Base-by-base conservation (phyloP, 2,329 filamentous ascomycete genomes). In the Botrytis cinerea region DNA sequence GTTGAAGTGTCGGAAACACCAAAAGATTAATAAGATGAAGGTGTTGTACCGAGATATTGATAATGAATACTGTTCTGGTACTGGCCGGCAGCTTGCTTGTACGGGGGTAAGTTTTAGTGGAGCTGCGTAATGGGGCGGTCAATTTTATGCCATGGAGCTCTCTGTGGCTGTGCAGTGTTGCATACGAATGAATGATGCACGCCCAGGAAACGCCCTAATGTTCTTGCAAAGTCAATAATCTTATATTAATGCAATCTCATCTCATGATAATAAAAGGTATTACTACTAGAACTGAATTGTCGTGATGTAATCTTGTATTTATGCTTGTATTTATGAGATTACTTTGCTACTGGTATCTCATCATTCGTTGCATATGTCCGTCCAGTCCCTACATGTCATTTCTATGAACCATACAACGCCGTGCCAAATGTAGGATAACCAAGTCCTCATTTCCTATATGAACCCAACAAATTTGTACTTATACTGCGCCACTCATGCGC, bases 121-220 rank as follows among this genome's bases (percentile, higher is more conserved):
- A 76, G 75, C 74, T 77, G 74, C 76, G 75, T 76, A 77, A 77
- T 77, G 75, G 73, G 74, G 75, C 76, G 75, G 46, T 10, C 38
- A 57, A 22, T 43, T 63, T 63, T 7, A 54, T 68, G 35, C 46
- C 22, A 25, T 54, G 63, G 22, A 35, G n/a, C 35, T 54, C 32
- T 25, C 9, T 9, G 64, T 67, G 46, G 64, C 64, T 68, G 66
- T 68, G 66, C n/a, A 28, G 35, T 54, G 25, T 54, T 57, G 51
- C n/a, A 57, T 57, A 57, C 51, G 51, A 57, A 57, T 57, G n/a
- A 28, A 43, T n/a, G 45, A 48, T 51, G 32, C 28, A 48, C 22
- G 20, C 12, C 46, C 46, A 43, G 46, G 7, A 48, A 38, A 38
- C 10, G 35, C 20, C 32, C 35, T 1, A 25, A 40, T 61, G 35